Evolutionary conservation across 2,329 filamentous ascomycete species (phyloP).

Genomic region (Ophiostoma australiae): DNA sequence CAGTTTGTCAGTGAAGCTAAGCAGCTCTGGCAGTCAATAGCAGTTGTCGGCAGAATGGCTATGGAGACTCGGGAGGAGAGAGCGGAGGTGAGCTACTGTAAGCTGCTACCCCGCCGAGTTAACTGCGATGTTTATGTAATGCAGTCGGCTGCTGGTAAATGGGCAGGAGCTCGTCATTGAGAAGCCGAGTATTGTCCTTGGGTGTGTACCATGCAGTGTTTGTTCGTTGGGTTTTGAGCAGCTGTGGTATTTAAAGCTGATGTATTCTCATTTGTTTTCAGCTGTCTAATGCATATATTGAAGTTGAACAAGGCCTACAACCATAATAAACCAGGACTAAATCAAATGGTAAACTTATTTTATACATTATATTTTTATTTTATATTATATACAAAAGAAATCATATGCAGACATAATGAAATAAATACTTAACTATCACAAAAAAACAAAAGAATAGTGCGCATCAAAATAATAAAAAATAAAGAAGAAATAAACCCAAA

Average conservation of each 20-base stretch:
- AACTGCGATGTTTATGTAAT: conserved; percentile 3
- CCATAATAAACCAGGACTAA: too few species aligned
- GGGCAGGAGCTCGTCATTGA: background rate
- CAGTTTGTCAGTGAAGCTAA: background rate
- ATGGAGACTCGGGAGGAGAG: background rate
- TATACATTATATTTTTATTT: too few species aligned
- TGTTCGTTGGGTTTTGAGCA: too few species aligned
- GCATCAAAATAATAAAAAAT: too few species aligned
- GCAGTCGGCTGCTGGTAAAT: background rate
- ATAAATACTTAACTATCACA: background rate
- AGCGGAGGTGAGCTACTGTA: background rate
- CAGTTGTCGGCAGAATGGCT: background rate
- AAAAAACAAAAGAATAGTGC: background rate
- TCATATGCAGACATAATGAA: too few species aligned
- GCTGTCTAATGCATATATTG: too few species aligned
- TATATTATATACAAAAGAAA: too few species aligned
- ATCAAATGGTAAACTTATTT: too few species aligned
- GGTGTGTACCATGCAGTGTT: background rate
- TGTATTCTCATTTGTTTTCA: too few species aligned
- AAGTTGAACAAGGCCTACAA: too few species aligned
- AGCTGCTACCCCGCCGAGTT: background rate
- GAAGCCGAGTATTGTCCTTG: background rate
- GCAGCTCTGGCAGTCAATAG: background rate
- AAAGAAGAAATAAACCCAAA: background rate
- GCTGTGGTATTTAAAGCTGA: too few species aligned